Evolutionary conservation across 352 stramenopile genomes (phyloP), one percentile per base, ranked within the genome.

Genomic region (Pythium phragmitis): DNA sequence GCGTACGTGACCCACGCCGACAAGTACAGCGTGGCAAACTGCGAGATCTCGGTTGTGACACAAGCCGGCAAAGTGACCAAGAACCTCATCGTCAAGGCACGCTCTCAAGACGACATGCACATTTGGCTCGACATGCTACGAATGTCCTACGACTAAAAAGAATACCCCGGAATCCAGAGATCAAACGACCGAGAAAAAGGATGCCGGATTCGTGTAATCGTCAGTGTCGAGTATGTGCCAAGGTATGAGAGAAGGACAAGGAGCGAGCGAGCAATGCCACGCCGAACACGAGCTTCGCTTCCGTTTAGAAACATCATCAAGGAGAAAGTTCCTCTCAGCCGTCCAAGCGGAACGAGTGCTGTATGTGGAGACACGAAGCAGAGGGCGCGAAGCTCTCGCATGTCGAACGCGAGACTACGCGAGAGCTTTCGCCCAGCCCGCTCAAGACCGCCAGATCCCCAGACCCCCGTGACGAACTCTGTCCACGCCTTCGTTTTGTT

Each of bases 61-160:
- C 77, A 72, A 58, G 80, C 81, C 7, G 83, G 85, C 19, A 89
- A 91, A 70, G 81, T 67, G 17, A 87, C 67, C 36, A 94, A 92
- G 72, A 85, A 76, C 33, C 68, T 92, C 7, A 80, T 87, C 64
- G 69, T 85, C 34, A 88, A 84, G 55, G 81, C 81, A 60, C 69
- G 72, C 28, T 89, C 79, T 33, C 75, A 88, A 30, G 79, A 91
- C 39, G 85, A 94, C 60, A 85, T 90, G 74, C 80, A 90, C 54
- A 51, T 90, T 62, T 92, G 83, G 83, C 77, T 89, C 42, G 81
- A 92, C 54, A 76, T 77, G 19, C 65, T 92, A 30, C 73, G 63
- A 58, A 72, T 73, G 63, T 73, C 77, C 12, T 83, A 76, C 46
- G 76, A 86, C 19, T 92, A 76, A 78, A 30, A 14, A 45, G 37